Evolutionary conservation across 306 rosid genomes (phyloP).

Genomic region (Luffa aegyptiaca): DNA sequence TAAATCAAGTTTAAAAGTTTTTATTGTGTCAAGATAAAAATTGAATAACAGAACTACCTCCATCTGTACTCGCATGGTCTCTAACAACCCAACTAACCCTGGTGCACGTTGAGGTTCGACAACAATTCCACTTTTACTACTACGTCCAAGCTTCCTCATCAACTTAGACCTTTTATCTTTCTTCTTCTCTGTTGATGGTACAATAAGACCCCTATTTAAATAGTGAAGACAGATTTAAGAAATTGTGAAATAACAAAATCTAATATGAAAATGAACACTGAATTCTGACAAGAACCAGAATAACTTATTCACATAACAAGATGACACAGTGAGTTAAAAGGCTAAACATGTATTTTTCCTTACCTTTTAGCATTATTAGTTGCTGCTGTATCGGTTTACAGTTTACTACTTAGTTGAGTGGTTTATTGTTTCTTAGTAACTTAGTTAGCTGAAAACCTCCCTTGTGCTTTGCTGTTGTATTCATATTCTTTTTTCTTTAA

Average conservation of each 20-base stretch:
- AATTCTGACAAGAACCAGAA: background rate
- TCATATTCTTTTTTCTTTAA: background rate
- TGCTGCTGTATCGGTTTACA: background rate
- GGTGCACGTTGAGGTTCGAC: conserved; percentile 70
- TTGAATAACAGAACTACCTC: conserved; percentile 45
- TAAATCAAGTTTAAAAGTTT: background rate
- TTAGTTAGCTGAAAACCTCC: background rate
- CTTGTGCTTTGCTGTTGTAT: background rate
- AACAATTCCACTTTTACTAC: conserved; percentile 62
- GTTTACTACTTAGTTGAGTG: background rate
- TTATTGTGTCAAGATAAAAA: background rate
- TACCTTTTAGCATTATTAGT: background rate
- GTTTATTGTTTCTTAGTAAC: background rate
- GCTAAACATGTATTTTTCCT: background rate
- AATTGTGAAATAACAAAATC: background rate
- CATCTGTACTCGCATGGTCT: conserved; percentile 95
- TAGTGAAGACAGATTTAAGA: conserved; percentile 8
- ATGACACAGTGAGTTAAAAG: background rate
- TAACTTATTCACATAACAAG: background rate
- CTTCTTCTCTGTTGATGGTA: conserved; percentile 91
- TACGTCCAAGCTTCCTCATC: conserved; percentile 94
- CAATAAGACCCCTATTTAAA: conserved; percentile 78
- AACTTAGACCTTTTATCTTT: conserved; percentile 72
- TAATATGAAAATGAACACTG: background rate
- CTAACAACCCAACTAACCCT: conserved; percentile 85